A percentile compares a stretch with the other conserved stretches of the same genome.
Conservation (phyloP, 2,329 filamentous ascomycete genomes). For the Huntiella omanensis region DNA sequence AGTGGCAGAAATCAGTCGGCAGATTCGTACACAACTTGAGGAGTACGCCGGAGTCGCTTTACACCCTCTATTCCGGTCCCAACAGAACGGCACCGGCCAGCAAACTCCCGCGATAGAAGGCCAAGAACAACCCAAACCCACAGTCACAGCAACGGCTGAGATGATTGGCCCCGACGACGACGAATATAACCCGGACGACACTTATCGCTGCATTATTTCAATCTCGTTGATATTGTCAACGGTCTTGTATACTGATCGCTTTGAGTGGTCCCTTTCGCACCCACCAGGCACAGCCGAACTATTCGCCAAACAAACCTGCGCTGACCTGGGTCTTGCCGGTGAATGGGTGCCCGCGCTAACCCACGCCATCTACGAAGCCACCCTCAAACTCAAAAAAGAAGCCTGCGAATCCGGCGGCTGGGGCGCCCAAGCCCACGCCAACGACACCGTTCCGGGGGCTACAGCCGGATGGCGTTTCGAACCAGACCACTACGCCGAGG, state of each 20-base stretch:
- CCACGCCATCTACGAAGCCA: conserved; percentile 92
- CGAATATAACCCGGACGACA: conserved; percentile 72
- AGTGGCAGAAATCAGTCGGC: conserved; percentile 68
- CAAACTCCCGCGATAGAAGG: not conserved
- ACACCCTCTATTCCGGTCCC: conserved; percentile 72
- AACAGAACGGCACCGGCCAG: conserved; percentile 16
- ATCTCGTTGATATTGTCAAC: conserved; percentile 85
- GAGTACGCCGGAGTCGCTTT: conserved; percentile 90
- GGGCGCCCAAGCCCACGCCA: conserved; percentile 55
- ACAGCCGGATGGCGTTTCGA: conserved; percentile 94
- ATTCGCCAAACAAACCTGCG: conserved; percentile 83
- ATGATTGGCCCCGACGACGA: conserved; percentile 34
- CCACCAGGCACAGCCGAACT: conserved; percentile 80
- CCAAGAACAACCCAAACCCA: conserved; percentile 21
- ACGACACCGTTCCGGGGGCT: conserved; percentile 64
- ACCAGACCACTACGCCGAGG: conserved; percentile 66
- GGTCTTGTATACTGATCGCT: conserved; percentile 86
- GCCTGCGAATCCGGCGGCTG: conserved; percentile 76
- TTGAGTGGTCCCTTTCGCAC: conserved; percentile 91
- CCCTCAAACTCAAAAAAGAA: conserved; percentile 84
- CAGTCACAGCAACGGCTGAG: conserved; percentile 52
- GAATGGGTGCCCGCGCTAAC: conserved; percentile 93
- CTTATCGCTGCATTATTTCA: conserved; percentile 80
- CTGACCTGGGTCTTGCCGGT: conserved; percentile 70
- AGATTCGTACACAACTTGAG: conserved; percentile 87